These are phyloP conservation scores for Furcasterigmium sp. DNA, from an alignment of 2,329 filamentous ascomycete species.

Conservation along the genomic window DNA sequence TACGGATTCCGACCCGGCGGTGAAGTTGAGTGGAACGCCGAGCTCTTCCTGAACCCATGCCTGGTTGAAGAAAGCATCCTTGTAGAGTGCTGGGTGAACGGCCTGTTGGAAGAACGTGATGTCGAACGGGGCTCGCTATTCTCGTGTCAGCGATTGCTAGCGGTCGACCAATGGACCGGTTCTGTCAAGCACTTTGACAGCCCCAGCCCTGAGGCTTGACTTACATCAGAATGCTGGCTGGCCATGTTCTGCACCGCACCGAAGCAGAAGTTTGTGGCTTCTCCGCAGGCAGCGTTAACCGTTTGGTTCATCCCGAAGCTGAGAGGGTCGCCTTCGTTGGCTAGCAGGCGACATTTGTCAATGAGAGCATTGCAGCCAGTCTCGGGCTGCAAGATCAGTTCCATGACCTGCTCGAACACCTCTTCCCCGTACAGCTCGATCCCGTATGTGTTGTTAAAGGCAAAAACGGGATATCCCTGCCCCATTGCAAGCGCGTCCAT, in stretches of 20 bases:
- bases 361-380: slow-evolving; percentile 53
- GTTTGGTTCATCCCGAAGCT: slow-evolving; percentile 30
- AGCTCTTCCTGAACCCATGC: slow-evolving; percentile 43
- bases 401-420: slow-evolving; percentile 19
- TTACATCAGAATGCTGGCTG: slow-evolving; percentile 26
- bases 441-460: slow-evolving; percentile 10
- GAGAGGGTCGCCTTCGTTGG: slow-evolving; percentile 29
- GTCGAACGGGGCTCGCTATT: slow-evolving; percentile 36
- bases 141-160: no score
- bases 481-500: slow-evolving; percentile 19
- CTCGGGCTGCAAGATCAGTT: slow-evolving; percentile 19
- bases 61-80: slow-evolving; percentile 11
- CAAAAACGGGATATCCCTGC: slow-evolving; percentile 22
- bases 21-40: slow-evolving; percentile 56
- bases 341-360: slow-evolving; percentile 41
- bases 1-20: slow-evolving; percentile 28
- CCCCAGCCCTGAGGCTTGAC: no score
- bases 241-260: neutral
- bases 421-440: slow-evolving; percentile 17
- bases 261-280: slow-evolving; percentile 33
- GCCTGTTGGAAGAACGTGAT: slow-evolving; percentile 7
- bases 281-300: slow-evolving; percentile 43
- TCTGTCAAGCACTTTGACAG: no score
- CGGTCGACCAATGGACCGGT: neutral
- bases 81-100: no score